Evolutionary conservation across 164 flowering plant species (phyloP).

Genomic region (Houttuynia cordata): DNA sequence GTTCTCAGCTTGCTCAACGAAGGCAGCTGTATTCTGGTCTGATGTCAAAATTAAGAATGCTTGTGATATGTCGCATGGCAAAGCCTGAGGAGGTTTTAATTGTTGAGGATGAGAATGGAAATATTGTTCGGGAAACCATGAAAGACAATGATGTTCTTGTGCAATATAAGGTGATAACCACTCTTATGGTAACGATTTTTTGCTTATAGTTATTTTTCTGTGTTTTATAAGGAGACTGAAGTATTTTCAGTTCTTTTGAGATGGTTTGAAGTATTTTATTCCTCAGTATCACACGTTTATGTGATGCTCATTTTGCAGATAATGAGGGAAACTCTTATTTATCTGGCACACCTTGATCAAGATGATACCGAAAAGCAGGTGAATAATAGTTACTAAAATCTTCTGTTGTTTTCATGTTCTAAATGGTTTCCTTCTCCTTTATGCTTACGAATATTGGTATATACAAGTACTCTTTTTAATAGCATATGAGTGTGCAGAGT

Average conservation of each 20-base stretch:
- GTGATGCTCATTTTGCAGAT: constrained; percentile 31
- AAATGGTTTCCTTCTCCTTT: background rate
- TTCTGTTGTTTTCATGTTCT: no score
- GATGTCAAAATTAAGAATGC: constrained; percentile 83
- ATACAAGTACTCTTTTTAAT: no score
- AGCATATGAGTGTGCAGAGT: background rate
- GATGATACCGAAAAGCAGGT: constrained; percentile 99
- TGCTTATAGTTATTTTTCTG: background rate
- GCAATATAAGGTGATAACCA: constrained; percentile 69
- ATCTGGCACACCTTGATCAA: constrained; percentile 93
- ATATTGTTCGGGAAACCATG: constrained; percentile 98
- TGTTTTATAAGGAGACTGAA: background rate
- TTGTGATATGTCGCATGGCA: constrained; percentile 98
- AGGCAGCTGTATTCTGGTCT: constrained; percentile 74
- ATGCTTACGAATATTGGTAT: no score
- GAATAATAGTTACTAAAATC: background rate
- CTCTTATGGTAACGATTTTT: background rate
- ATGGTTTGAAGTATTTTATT: background rate
- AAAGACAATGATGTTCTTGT: constrained; percentile 99
- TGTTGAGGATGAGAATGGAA: constrained; percentile 99
- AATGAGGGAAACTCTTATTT: constrained; percentile 92
- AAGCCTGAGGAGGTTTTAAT: constrained; percentile 98
- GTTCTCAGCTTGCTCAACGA: constrained; percentile 57
- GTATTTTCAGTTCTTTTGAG: background rate
- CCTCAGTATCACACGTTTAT: background rate